These are phyloP conservation scores for Penicillium sp. DNA, from an alignment of 2,329 filamentous ascomycete genomes.

Conservation along the genomic window DNA sequence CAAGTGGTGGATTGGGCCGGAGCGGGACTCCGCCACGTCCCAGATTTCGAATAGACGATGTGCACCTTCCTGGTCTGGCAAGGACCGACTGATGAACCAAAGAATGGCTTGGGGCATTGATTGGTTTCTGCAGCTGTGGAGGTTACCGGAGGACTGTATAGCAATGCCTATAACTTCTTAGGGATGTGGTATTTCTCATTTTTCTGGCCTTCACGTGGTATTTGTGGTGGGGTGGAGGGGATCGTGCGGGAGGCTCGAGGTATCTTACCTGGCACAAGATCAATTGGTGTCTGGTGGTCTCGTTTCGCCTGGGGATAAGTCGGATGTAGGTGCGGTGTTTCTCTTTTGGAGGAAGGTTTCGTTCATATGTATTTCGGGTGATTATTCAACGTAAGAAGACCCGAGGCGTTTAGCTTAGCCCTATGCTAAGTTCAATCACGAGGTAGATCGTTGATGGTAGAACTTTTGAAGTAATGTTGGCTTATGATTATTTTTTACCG, in stretches of 20 bases:
- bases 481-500: neutral
- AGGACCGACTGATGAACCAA: constrained; percentile 2
- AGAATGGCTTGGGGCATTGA: constrained; percentile 4
- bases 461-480: neutral
- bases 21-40: constrained; percentile 16
- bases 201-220: neutral
- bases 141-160: neutral
- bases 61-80: constrained; percentile 22
- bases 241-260: neutral
- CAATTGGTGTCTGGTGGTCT: neutral
- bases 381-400: no score
- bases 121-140: neutral
- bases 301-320: neutral
- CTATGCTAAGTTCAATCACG: neutral
- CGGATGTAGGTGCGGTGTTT: neutral
- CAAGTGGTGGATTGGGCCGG: constrained; percentile 4
- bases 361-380: neutral
- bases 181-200: neutral
- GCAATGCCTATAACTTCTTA: neutral
- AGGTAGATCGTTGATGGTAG: neutral
- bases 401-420: neutral
- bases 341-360: neutral
- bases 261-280: neutral
- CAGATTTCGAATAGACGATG: constrained; percentile 2
- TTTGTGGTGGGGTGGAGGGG: neutral